These are phyloP conservation scores for Capsicum rhomboideum DNA, from an alignment of 257 asterid species.

Conservation along the genomic window DNA sequence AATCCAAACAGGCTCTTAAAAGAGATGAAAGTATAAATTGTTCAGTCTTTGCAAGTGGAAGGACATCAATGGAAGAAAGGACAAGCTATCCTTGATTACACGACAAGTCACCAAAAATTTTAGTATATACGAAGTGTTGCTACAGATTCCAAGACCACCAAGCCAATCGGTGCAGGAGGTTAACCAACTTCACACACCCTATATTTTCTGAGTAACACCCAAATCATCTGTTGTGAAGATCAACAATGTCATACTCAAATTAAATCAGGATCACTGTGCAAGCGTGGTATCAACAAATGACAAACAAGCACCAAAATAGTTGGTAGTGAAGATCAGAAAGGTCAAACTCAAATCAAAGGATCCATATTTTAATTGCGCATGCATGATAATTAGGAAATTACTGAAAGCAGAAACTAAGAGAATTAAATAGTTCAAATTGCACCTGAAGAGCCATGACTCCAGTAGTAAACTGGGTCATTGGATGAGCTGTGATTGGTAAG, in stretches of 20 bases:
- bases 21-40: background rate
- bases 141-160: background rate
- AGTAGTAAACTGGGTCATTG: conserved; percentile 94
- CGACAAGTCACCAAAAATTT: background rate
- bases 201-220: background rate
- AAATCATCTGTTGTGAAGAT: background rate
- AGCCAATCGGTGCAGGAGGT: background rate
- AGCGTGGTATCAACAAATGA: background rate
- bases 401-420: background rate
- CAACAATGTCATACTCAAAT: background rate
- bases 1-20: background rate
- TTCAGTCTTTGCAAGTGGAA: background rate
- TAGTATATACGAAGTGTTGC: background rate
- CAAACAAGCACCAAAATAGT: background rate
- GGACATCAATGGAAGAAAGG: background rate
- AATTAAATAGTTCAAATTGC: conserved; percentile 6
- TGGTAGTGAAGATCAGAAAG: background rate
- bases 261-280: background rate
- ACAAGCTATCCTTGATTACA: background rate
- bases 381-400: background rate
- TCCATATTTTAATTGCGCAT: background rate
- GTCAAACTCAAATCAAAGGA: background rate
- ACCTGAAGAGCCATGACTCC: conserved; percentile 99
- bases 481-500: conserved; percentile 75
- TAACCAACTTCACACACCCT: background rate